Percentiles rank a stretch among this genome's conserved stretches.
These are phyloP conservation scores for Iris pallida DNA, from an alignment of 116 monocot species.

Conservation along the genomic window DNA sequence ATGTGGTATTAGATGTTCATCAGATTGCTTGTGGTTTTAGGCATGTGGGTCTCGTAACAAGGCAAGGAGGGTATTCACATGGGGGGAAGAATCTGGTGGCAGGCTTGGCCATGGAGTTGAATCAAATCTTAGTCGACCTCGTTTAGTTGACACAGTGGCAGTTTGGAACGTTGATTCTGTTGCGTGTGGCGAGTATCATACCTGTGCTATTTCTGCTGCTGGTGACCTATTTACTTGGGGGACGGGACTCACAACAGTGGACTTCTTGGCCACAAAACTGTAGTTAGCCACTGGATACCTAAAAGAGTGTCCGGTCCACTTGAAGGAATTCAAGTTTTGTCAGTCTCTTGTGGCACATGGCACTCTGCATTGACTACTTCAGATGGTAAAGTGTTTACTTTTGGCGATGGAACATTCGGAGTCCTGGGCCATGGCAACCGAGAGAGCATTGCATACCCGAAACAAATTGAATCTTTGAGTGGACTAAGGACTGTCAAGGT, in stretches of 20 bases:
- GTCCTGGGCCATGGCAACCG: conserved; percentile 45
- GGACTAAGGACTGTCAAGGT: conserved; percentile 29
- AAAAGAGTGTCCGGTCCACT: conserved; percentile 42
- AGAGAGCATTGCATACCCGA: conserved; percentile 31
- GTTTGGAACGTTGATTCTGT: conserved; percentile 26
- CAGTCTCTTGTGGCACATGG: conserved; percentile 49
- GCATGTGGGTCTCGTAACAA: conserved; percentile 40
- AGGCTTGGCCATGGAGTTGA: conserved; percentile 43
- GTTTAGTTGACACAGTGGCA: conserved; percentile 32
- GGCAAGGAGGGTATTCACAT: conserved; percentile 54
- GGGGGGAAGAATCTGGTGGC: too few relatives aligned
- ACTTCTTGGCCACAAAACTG: conserved; percentile 39
- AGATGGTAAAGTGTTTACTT: conserved; percentile 39
- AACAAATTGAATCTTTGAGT: conserved; percentile 25
- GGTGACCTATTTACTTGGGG: conserved; percentile 50
- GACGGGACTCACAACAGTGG: conserved; percentile 33
- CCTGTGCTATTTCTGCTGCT: conserved; percentile 34
- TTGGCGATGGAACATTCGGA: conserved; percentile 49
- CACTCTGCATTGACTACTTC: conserved; percentile 37
- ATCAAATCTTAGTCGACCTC: conserved; percentile 25
- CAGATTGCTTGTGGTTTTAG: conserved; percentile 41
- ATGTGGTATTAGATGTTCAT: conserved; percentile 47
- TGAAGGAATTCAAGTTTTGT: conserved; percentile 44
- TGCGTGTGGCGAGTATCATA: conserved; percentile 54
- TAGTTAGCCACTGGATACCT: conserved; percentile 39